Evolutionary conservation across 495 filamentous ascomycete species (phyloP), one percentile per base, ranked within the genome.

Genomic region (Bryoglossum gracile): DNA sequence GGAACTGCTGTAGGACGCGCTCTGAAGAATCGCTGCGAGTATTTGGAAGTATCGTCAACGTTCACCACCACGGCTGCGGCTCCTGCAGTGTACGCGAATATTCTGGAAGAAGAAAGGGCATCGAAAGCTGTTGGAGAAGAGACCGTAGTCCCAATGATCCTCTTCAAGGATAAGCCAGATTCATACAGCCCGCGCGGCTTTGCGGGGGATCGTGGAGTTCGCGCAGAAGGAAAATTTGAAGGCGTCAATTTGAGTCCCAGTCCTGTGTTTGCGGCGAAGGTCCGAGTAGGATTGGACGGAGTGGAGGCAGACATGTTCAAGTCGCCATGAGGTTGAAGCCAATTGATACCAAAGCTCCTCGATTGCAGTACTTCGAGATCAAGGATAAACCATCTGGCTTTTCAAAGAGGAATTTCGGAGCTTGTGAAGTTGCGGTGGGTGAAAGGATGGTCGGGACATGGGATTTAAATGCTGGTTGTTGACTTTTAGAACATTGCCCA

Each of bases 61-160:
- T 84, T 78, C 8, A 87, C 84, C n/a, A 97, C 76, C 0, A 98
- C 87, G 14, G 86, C 92, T n/a, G 87, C 86, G 11, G 89, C 91
- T 33, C 92, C 94, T 8, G 92, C 92, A 51, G 87, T 89, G 63
- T 90, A 87, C 21, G 87, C 90, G 61, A 98, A 94, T 32, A 75
- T 76, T 51, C 69, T 67, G 41, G 75, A 79, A 25, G 83, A 79
- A 13, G 83, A 73, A 39, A 89, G 78, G 44, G 77, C 77, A 59
- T 94, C 90, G 64, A 98, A 95, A 43, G 83, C 89, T 65, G 86
- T 89, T 14, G 87, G 82, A 4, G 88, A 86, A 50, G 68, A 77
- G 46, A 87, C 89, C 10, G 90, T 94, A 14, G 89, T 90, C 13
- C 90, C 90, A 56, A 97, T 85, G 28, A 97, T 87, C 30, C 84